Percentiles rank a stretch among this genome's conserved stretches.
phyloP scores from a whole-genome alignment of 495 filamentous ascomycete genomes.

The Aspergillus olivimuriae region DNA sequence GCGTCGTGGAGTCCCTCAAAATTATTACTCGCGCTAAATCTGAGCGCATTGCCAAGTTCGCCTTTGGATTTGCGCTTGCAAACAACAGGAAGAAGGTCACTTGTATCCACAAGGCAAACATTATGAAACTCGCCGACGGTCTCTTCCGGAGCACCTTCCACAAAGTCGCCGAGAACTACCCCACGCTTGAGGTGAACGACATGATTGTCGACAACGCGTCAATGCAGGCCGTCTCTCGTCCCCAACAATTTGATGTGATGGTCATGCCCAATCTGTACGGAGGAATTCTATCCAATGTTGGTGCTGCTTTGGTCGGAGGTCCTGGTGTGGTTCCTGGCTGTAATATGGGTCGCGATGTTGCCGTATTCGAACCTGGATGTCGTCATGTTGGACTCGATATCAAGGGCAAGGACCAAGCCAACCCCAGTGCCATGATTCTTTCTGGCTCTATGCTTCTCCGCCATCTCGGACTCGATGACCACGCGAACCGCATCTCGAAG shows the following conservation, averaged over 20 bases:
- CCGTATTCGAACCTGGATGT: constrained; percentile 98
- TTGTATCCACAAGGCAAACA: constrained; percentile 99
- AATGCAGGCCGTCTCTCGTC: constrained; percentile 93
- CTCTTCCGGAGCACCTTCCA: constrained; percentile 97
- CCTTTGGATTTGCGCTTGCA: constrained; percentile 93
- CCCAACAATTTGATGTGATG: constrained; percentile 99
- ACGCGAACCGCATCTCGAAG: constrained; percentile 96
- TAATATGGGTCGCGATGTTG: constrained; percentile 98
- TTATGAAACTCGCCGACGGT: constrained; percentile 99
- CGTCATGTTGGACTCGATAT: constrained; percentile 98
- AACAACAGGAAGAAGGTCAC: constrained; percentile 99
- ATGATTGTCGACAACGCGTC: constrained; percentile 99
- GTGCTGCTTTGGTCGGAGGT: constrained; percentile 95
- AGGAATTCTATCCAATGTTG: constrained; percentile 97
- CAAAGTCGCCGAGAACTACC: constrained; percentile 84
- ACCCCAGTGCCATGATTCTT: constrained; percentile 91
- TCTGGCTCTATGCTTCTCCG: constrained; percentile 94
- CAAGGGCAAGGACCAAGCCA: constrained; percentile 98
- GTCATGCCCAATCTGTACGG: constrained; percentile 99
- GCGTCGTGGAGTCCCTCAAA: constrained; percentile 98
- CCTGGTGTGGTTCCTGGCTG: constrained; percentile 95
- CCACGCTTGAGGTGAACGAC: constrained; percentile 88
- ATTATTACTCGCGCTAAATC: constrained; percentile 98
- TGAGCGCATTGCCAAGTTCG: constrained; percentile 97
- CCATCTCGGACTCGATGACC: constrained; percentile 93